Percentiles rank a stretch among this genome's conserved stretches.
Evolutionary conservation across 192 early-diverging fungal genomes (phyloP).

Genomic region (Entrophospora sp.): DNA sequence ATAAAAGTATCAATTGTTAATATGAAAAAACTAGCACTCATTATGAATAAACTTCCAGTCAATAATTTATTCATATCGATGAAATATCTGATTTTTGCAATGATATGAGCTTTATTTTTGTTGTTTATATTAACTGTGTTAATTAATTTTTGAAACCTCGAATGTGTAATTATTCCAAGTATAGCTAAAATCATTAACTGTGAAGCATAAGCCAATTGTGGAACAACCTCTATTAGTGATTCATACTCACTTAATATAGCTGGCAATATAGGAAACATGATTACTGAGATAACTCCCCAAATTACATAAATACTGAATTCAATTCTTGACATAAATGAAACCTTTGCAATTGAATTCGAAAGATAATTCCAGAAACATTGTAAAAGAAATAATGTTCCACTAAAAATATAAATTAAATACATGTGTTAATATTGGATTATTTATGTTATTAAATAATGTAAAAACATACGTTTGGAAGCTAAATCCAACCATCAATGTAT

Average conservation of each 20-base stretch:
- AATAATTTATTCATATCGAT: slow-evolving; percentile 15
- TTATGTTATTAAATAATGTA: neutral
- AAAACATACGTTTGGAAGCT: slow-evolving; percentile 14
- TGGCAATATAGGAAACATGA: slow-evolving; percentile 24
- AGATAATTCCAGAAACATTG: slow-evolving; percentile 34
- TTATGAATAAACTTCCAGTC: neutral
- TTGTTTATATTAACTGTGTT: neutral
- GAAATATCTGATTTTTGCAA: slow-evolving; percentile 12
- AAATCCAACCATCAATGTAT: neutral
- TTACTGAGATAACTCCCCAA: slow-evolving; percentile 19
- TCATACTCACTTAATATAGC: slow-evolving; percentile 16
- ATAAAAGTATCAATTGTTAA: neutral
- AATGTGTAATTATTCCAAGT: slow-evolving; percentile 22
- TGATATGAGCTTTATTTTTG: neutral
- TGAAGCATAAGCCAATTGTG: slow-evolving; percentile 20
- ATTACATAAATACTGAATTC: slow-evolving; percentile 27
- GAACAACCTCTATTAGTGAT: slow-evolving; percentile 17
- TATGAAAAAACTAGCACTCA: neutral
- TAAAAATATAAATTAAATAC: slow-evolving; percentile 13
- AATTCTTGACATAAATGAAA: slow-evolving; percentile 24
- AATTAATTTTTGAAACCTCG: slow-evolving; percentile 20
- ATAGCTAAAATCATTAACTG: slow-evolving; percentile 6
- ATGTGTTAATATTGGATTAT: neutral
- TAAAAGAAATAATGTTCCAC: slow-evolving; percentile 23
- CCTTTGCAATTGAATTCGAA: slow-evolving; percentile 21